phyloP scores from a whole-genome alignment of 2,329 filamentous ascomycete species.

The Talaromyces sp. region DNA sequence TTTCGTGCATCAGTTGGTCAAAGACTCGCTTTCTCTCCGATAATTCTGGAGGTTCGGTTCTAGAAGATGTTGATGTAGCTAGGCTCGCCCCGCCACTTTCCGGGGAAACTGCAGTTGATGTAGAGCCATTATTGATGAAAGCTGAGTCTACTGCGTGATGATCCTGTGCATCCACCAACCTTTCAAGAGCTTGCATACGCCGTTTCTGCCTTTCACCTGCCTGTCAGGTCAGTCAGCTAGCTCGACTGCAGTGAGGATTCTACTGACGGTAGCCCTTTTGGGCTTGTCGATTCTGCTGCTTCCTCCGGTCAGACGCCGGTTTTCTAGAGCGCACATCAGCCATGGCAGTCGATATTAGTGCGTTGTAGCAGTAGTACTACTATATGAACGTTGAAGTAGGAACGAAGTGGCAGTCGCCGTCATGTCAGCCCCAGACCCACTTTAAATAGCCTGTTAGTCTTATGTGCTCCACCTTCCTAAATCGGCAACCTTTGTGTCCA shows the following conservation, averaged over 20 bases:
- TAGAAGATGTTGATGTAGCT: too few species aligned
- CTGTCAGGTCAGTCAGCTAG: background rate
- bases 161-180: background rate
- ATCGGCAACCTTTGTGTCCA: too few species aligned
- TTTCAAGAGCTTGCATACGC: constrained; percentile 4
- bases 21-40: background rate
- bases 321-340: background rate
- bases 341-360: background rate
- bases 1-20: background rate
- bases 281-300: constrained; percentile 30
- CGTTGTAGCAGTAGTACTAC: too few species aligned
- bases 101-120: too few species aligned
- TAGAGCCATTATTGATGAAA: too few species aligned
- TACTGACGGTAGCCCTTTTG: constrained; percentile 13
- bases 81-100: too few species aligned
- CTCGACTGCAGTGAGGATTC: background rate
- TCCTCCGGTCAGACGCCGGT: constrained; percentile 29
- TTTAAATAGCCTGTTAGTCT: too few species aligned
- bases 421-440: too few species aligned
- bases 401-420: too few species aligned
- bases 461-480: too few species aligned
- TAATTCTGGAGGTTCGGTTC: background rate
- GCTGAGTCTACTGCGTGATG: background rate
- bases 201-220: constrained; percentile 4
- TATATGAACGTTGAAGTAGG: too few species aligned